These are phyloP conservation scores for Mycosphaerella arachidis DNA, from an alignment of 2,329 filamentous ascomycete genomes.

Conservation along the genomic window DNA sequence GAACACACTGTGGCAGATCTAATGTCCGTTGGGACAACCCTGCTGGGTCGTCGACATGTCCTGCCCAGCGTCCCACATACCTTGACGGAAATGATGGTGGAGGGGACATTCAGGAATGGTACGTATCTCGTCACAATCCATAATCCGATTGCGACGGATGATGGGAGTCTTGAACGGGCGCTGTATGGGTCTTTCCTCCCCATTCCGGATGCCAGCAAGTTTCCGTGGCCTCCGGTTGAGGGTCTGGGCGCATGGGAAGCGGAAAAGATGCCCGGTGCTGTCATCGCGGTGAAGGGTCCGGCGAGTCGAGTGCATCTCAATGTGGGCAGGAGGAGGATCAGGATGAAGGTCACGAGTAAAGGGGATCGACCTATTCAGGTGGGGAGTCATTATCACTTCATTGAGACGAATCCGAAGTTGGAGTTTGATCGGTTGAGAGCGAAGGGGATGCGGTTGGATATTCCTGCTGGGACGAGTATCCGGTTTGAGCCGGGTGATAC, in stretches of 20 bases:
- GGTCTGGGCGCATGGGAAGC: slow-evolving; percentile 59
- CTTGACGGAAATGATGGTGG: slow-evolving; percentile 81
- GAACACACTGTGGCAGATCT: slow-evolving; percentile 86
- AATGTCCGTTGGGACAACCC: slow-evolving; percentile 83
- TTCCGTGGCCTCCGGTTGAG: slow-evolving; percentile 49
- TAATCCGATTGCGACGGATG: slow-evolving; percentile 77
- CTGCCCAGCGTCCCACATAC: slow-evolving; percentile 74
- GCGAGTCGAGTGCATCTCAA: slow-evolving; percentile 64
- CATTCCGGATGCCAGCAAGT: slow-evolving; percentile 59
- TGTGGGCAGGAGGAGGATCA: slow-evolving; percentile 66
- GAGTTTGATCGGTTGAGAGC: slow-evolving; percentile 79
- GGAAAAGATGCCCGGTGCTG: slow-evolving; percentile 70
- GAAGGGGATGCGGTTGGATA: slow-evolving; percentile 83
- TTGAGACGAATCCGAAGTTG: slow-evolving; percentile 87
- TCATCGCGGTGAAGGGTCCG: slow-evolving; percentile 64
- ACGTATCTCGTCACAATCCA: slow-evolving; percentile 95
- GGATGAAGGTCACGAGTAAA: slow-evolving; percentile 72
- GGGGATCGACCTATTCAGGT: slow-evolving; percentile 88
- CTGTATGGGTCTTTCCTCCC: slow-evolving; percentile 90
- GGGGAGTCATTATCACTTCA: slow-evolving; percentile 93
- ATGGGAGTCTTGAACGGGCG: slow-evolving; percentile 80
- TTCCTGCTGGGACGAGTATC: slow-evolving; percentile 84
- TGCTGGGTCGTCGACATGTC: slow-evolving; percentile 91
- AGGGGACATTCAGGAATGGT: slow-evolving; percentile 85
- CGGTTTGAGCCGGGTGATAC: slow-evolving; percentile 91